Percentiles rank a stretch among this genome's conserved stretches.
These are phyloP conservation scores for Vaccinium vitisidaea DNA, from an alignment of 148 eudicot species.

Conservation along the genomic window DNA sequence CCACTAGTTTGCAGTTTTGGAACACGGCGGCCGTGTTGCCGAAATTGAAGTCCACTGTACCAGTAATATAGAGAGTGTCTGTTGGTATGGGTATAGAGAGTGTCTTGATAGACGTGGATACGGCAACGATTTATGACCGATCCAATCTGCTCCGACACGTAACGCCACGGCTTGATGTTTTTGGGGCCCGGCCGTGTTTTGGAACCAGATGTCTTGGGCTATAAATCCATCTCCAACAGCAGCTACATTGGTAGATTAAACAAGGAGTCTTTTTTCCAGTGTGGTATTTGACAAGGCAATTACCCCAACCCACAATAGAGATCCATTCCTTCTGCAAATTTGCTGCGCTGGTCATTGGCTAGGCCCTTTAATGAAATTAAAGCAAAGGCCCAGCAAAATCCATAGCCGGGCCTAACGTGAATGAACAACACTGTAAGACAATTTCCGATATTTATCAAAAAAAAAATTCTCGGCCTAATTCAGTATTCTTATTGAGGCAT, in stretches of 20 bases:
- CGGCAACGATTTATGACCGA: slow-evolving; percentile 41
- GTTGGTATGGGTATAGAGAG: slow-evolving; percentile 32
- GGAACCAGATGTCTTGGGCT: slow-evolving; percentile 40
- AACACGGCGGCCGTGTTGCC: slow-evolving; percentile 41
- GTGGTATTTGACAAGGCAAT: too few relatives aligned
- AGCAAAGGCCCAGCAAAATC: too few relatives aligned
- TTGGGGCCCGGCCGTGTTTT: slow-evolving; percentile 39
- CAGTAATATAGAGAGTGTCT: slow-evolving; percentile 39
- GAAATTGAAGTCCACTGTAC: slow-evolving; percentile 42
- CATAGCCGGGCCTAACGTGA: too few relatives aligned
- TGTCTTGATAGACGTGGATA: slow-evolving; percentile 39
- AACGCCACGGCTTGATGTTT: slow-evolving; percentile 46
- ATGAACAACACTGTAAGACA: too few relatives aligned
- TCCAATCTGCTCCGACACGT: slow-evolving; percentile 37
- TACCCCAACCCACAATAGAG: too few relatives aligned
- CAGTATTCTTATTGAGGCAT: too few relatives aligned
- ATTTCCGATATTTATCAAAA: too few relatives aligned
- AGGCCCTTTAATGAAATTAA: too few relatives aligned
- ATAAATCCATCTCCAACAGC: slow-evolving; percentile 42
- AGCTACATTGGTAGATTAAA: slow-evolving; percentile 21
- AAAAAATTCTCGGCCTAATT: too few relatives aligned
- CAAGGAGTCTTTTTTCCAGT: not conserved
- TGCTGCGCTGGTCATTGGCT: too few relatives aligned
- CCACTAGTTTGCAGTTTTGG: slow-evolving; percentile 34
- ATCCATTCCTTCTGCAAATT: too few relatives aligned